Conservation (phyloP, 805 yeast genomes). For the Komagataella kurtzmanii region DNA sequence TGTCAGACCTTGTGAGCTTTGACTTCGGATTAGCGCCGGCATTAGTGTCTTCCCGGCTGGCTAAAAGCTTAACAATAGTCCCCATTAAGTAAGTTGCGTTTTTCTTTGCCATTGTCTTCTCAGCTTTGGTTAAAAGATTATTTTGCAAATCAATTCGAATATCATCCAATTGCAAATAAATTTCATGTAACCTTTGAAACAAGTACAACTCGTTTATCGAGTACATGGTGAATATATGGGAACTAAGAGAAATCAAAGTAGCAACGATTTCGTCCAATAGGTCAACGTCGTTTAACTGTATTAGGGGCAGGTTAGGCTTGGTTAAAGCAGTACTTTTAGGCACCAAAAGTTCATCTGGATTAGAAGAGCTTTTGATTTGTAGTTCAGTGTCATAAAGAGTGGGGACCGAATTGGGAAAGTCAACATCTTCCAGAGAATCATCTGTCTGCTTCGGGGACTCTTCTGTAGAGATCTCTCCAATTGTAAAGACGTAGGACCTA, state of each 20-base stretch:
- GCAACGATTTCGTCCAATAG: constrained; percentile 44
- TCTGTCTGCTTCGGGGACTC: constrained; percentile 6
- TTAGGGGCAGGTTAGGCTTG: neutral
- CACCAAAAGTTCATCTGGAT: neutral
- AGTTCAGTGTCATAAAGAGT: constrained; percentile 18
- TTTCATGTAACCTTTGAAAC: constrained; percentile 36
- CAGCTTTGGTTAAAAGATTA: constrained; percentile 39
- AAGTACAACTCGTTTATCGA: constrained; percentile 58
- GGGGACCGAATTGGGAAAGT: constrained; percentile 10
- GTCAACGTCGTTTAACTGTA: constrained; percentile 25
- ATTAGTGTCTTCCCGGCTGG: constrained; percentile 25
- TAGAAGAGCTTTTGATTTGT: neutral
- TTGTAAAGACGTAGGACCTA: constrained; percentile 31
- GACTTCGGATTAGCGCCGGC: constrained; percentile 12
- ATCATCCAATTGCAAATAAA: constrained; percentile 46
- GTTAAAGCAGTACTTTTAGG: neutral
- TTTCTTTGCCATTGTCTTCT: constrained; percentile 32
- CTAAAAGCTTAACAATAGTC: constrained; percentile 47
- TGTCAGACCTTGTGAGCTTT: constrained; percentile 9
- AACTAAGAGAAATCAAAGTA: constrained; percentile 40
- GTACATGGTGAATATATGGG: constrained; percentile 58
- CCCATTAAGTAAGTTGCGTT: constrained; percentile 38
- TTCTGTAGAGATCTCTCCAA: constrained; percentile 23
- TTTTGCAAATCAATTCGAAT: constrained; percentile 38
- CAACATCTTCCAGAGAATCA: neutral